Percentiles rank a stretch among this genome's conserved stretches.
These are phyloP conservation scores for Aquilaria sinensis DNA, from an alignment of 345 rosid genomes.

Conservation along the genomic window DNA sequence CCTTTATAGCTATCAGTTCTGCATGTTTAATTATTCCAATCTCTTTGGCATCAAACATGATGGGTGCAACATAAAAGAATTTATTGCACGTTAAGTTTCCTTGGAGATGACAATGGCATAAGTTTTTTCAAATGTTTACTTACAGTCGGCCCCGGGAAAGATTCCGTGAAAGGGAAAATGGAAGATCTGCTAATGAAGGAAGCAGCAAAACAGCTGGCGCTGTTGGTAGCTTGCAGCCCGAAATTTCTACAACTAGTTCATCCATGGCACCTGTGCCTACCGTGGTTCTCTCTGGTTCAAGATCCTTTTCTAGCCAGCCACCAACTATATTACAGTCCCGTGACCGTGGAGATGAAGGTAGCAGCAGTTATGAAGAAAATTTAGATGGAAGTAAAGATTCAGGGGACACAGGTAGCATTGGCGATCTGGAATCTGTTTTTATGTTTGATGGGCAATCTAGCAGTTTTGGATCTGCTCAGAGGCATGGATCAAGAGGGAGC, in stretches of 20 bases:
- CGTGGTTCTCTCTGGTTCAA: constrained; percentile 51
- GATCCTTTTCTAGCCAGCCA: constrained; percentile 54
- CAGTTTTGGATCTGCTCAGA: constrained; percentile 40
- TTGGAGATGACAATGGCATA: too few species aligned
- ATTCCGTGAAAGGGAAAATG: constrained; percentile 73
- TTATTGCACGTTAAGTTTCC: too few species aligned
- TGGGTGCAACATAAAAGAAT: too few species aligned
- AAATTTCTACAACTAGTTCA: constrained; percentile 25
- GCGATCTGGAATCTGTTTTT: constrained; percentile 54
- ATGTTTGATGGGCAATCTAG: constrained; percentile 61
- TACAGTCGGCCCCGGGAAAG: constrained; percentile 63
- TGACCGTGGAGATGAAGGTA: constrained; percentile 63
- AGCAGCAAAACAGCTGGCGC: constrained; percentile 27
- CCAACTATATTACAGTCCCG: constrained; percentile 75
- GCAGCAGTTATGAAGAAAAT: constrained; percentile 65
- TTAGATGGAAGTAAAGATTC: constrained; percentile 75
- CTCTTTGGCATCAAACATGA: too few species aligned
- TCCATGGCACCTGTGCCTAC: constrained; percentile 33
- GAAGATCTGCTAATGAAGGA: constrained; percentile 50
- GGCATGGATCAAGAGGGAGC: constrained; percentile 64
- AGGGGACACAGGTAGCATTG: constrained; percentile 64
- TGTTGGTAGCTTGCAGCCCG: constrained; percentile 34
- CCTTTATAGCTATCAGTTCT: too few species aligned
- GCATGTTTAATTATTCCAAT: too few species aligned
- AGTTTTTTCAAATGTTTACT: constrained; percentile 3